Evolutionary conservation across 2,329 filamentous ascomycete species (phyloP), one percentile per base, ranked within the genome.

Genomic region (Cytospora paraplurivora): DNA sequence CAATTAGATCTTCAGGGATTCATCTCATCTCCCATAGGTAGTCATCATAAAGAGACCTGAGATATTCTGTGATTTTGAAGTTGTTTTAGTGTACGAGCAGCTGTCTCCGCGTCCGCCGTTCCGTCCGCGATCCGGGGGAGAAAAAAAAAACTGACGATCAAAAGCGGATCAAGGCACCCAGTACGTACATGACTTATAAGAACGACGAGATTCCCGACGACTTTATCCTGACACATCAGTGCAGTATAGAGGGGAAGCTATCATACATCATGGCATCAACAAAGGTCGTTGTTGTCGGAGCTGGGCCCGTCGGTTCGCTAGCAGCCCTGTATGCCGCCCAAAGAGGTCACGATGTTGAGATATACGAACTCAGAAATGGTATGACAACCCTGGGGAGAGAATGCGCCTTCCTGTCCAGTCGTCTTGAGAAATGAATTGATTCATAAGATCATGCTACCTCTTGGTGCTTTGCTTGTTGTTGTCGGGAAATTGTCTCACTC

Each of bases 281-380:
- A 71, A 95, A 92, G 76, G 86, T 90, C 62, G 84, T 96, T 21
- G 84, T 99, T 54, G 89, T 99, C 56, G 95, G 95, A 60, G 95
- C 93, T 61, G 95, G 95, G 1, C 95, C 95, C 0, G 95, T 99
- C 8, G 95, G 95, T 47, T 92, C 93, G 12, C 81, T 99, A 50
- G 93, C 95, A 32, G 95, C 93, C 51, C 79, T 99, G 7, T 99
- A 98, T 79, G 94, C 95, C 60, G 94, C 95, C 4, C 85, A 89
- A 69, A 84, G 94, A 74, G 95, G 93, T 51, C 88, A 96, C 75
- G 81, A 94, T 72, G 95, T 99, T 37, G 93, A 97, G 75, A 84
- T 99, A 56, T 99, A 98, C 76, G 95, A 99, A 77, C 80, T 99
- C 69, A 86, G 95, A 73, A 87, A 89, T 79, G 95, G 95, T 97